Evolutionary conservation across 371 early-diverging fungal genomes (phyloP), one percentile per base, ranked within the genome.

Genomic region (Dinochytrium kinnereticum): DNA sequence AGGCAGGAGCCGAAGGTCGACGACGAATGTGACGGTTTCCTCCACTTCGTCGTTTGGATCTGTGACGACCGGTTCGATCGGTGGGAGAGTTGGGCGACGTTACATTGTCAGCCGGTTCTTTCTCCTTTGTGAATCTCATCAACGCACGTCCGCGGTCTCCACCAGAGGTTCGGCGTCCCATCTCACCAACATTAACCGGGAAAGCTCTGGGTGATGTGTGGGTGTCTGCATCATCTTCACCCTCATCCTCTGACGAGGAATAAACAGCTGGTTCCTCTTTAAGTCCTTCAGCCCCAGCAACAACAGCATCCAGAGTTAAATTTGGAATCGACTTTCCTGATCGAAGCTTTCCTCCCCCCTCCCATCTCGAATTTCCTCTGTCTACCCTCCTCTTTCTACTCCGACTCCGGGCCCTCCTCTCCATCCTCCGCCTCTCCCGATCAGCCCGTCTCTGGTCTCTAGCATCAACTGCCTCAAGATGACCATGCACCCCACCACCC

Each of bases 401-500:
- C 10, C 73, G 66, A 44, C 73, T 73, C 31, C 69, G 5, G 17
- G 53, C 69, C 24, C 55, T 49, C 13, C 73, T 40, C 37, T 73
- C 73, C 19, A 13, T 3, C 36, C 61, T 3, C 61, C 61, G 3
- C 13, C 34, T 31, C 37, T 51, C 73, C 2, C 66, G 5, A 51
- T 69, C 69, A 1, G 36, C 55, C 33, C 34, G 30, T 34, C 36
- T 34, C 44, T 49, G 64, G 24, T 30, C 36, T 21, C 66, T 33
- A 5, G 49, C 66, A 36, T 65, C 73, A 26, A 31, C 51, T 13
- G 55, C 26, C 10, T 24, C 55, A n/a, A n/a, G n/a, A n/a, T n/a
- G n/a, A n/a, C n/a, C n/a, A n/a, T n/a, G n/a, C 55, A n/a, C 55
- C 7, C 26, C 44, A 7, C 7, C 19, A 44, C 7, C 5, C 55